These are phyloP conservation scores for Durio zibethinus DNA, from an alignment of 345 rosid species.

Conservation along the genomic window DNA sequence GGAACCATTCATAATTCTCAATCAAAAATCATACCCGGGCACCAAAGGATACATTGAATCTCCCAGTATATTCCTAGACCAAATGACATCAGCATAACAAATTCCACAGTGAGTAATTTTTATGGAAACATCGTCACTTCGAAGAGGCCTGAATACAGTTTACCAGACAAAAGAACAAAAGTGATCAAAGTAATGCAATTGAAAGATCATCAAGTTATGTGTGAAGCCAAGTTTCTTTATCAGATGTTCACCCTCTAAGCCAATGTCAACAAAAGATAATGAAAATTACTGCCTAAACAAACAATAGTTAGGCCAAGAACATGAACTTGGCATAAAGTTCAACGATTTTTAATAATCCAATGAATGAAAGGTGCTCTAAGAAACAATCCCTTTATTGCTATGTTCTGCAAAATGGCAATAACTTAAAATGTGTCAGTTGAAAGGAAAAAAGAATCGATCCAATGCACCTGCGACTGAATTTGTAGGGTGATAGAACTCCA, in stretches of 20 bases:
- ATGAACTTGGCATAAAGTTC: background rate
- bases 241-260: background rate
- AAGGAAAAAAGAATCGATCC: background rate
- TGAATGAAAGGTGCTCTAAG: background rate
- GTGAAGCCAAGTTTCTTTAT: background rate
- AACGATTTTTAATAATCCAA: background rate
- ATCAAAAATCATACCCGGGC: slow-evolving; percentile 62
- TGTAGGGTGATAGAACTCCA: slow-evolving; percentile 62
- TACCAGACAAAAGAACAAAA: background rate
- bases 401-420: background rate
- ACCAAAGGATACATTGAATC: slow-evolving; percentile 77
- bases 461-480: slow-evolving; percentile 61
- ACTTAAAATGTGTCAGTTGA: background rate
- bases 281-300: background rate
- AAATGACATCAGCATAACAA: slow-evolving; percentile 79
- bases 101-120: slow-evolving; percentile 86
- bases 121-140: slow-evolving; percentile 64
- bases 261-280: background rate
- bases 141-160: slow-evolving; percentile 43
- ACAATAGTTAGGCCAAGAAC: background rate
- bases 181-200: background rate
- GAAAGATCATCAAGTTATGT: background rate
- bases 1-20: background rate
- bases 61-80: slow-evolving; percentile 62
- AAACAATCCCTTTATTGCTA: background rate